Evolutionary conservation across 768 basidiomycete species (phyloP).

Genomic region (Leccinum rimulosum): DNA sequence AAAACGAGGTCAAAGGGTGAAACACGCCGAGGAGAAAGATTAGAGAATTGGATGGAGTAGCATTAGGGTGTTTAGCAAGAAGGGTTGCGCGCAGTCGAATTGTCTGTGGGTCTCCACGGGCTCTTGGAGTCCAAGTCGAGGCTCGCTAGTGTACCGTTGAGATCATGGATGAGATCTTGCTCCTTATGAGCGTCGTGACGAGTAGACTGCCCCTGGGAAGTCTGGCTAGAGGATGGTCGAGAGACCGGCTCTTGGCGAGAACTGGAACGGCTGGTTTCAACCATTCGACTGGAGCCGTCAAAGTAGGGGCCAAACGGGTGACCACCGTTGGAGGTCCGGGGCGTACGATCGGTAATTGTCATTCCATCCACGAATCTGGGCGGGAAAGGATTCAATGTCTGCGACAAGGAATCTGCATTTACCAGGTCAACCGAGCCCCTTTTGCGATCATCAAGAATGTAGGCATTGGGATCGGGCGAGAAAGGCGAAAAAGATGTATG

Average conservation of each 20-base stretch:
- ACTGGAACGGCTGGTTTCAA: conserved; percentile 39
- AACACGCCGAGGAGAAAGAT: conserved; percentile 12
- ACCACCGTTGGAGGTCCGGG: conserved; percentile 43
- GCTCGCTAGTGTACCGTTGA: conserved; percentile 76
- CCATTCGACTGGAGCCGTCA: conserved; percentile 38
- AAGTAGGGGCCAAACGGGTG: conserved; percentile 47
- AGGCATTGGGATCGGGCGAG: conserved; percentile 68
- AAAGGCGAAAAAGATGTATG: conserved; percentile 63
- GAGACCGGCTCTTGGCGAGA: conserved; percentile 51
- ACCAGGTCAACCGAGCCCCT: conserved; percentile 37
- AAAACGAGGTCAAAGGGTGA: conserved; percentile 23
- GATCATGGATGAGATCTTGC: conserved; percentile 58
- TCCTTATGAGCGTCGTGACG: conserved; percentile 35
- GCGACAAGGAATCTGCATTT: conserved; percentile 43
- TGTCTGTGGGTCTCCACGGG: conserved; percentile 32
- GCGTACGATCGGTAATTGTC: conserved; percentile 31
- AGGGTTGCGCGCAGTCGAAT: conserved; percentile 18
- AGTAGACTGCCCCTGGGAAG: conserved; percentile 22
- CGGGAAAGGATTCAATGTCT: conserved; percentile 49
- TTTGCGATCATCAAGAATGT: conserved; percentile 34
- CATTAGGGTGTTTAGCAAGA: conserved; percentile 17
- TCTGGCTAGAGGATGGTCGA: conserved; percentile 51
- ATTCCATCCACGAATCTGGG: conserved; percentile 52
- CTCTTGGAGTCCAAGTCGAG: conserved; percentile 55
- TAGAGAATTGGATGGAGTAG: conserved; percentile 8